phyloP scores from a whole-genome alignment of 2,329 filamentous ascomycete genomes.

The Zymoseptoria ardabiliae region DNA sequence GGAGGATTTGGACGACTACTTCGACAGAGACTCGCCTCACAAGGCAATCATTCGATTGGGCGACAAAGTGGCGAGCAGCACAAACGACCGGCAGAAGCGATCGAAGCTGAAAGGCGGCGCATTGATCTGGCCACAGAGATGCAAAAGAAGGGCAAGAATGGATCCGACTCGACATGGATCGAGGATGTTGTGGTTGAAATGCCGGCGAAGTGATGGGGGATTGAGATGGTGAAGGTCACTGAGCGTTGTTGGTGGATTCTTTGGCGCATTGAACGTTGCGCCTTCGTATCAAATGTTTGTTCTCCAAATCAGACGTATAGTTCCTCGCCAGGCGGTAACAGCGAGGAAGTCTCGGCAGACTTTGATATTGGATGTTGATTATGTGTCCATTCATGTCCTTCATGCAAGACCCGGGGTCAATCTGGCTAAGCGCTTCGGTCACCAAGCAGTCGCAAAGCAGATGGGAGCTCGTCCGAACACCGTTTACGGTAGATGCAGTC shows the following conservation, averaged over 20 bases:
- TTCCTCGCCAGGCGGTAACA: neutral
- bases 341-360: no score
- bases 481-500: neutral
- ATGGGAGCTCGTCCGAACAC: no score
- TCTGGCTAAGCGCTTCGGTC: no score
- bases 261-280: neutral
- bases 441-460: neutral
- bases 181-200: slow-evolving; percentile 3
- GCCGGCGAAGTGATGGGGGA: neutral
- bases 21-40: slow-evolving; percentile 18
- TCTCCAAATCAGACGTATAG: neutral
- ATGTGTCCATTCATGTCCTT: no score
- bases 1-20: slow-evolving; percentile 26
- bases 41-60: slow-evolving; percentile 14
- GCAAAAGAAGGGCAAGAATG: neutral
- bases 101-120: slow-evolving; percentile 19
- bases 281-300: neutral
- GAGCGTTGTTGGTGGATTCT: neutral
- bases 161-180: neutral
- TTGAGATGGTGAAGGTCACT: neutral
- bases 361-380: no score
- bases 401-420: no score
- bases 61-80: slow-evolving; percentile 20
- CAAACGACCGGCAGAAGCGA: slow-evolving; percentile 15
- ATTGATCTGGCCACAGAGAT: slow-evolving; percentile 10